A percentile compares a stretch with the other conserved stretches of the same genome.
phyloP scores from a whole-genome alignment of 2,329 filamentous ascomycete genomes.

The Pseudopithomyces maydicus region DNA sequence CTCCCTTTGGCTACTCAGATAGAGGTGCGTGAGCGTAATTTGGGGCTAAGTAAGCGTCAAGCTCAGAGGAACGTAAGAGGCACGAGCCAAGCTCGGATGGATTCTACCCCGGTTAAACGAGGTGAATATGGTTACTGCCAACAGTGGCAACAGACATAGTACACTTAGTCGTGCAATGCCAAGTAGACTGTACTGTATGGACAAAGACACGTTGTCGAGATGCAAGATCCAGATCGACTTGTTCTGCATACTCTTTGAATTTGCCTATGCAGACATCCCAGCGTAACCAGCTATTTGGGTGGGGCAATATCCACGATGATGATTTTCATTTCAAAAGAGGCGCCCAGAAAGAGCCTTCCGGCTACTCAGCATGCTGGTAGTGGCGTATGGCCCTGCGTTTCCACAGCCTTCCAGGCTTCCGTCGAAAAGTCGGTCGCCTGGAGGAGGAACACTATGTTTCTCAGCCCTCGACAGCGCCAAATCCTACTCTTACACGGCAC shows the following conservation, averaged over 20 bases:
- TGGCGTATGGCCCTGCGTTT: neutral
- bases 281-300: neutral
- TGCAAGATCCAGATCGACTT: neutral
- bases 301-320: neutral
- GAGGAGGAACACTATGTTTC: neutral
- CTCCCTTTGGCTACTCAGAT: neutral
- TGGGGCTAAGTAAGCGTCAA: neutral
- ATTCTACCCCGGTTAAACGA: neutral
- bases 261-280: neutral
- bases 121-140: neutral
- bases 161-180: neutral
- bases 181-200: neutral
- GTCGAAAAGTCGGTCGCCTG: neutral
- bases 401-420: neutral
- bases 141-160: neutral
- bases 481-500: conserved; percentile 7
- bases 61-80: neutral
- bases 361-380: neutral
- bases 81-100: neutral
- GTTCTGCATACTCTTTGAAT: neutral
- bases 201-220: neutral
- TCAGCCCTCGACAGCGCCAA: conserved; percentile 5
- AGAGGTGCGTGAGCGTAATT: conserved; percentile 2
- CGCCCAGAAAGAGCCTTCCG: neutral
- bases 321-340: neutral